A percentile compares a stretch with the other conserved stretches of the same genome.
Evolutionary conservation across 805 yeast species (phyloP).

Genomic region (Komagataella populi): DNA sequence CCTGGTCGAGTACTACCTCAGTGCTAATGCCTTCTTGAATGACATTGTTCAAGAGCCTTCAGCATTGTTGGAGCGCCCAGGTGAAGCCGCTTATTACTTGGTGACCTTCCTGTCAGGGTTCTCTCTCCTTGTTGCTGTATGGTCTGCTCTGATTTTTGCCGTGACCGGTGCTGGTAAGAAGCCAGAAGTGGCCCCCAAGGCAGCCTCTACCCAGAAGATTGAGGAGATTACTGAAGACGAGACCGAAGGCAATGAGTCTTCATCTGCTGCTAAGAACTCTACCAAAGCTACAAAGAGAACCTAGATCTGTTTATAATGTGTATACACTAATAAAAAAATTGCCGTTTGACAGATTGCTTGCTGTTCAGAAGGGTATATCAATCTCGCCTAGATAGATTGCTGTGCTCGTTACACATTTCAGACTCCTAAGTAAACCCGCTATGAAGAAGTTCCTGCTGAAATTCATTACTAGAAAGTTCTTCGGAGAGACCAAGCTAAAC

Average conservation of each 20-base stretch:
- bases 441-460: not conserved
- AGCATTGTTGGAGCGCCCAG: slow-evolving; percentile 31
- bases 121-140: slow-evolving; percentile 27
- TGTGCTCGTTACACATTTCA: not conserved
- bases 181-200: not conserved
- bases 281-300: not conserved
- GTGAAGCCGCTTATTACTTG: slow-evolving; percentile 34
- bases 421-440: not conserved
- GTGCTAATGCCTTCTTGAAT: slow-evolving; percentile 6
- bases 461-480: not conserved
- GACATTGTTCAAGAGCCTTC: slow-evolving; percentile 31
- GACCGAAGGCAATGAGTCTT: not conserved
- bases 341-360: not conserved
- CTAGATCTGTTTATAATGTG: not conserved
- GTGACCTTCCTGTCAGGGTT: slow-evolving; percentile 24
- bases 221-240: not conserved
- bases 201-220: not conserved
- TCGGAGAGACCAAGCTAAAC: not conserved
- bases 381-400: not conserved
- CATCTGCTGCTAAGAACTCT: not conserved
- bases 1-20: not conserved
- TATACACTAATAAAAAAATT: not conserved
- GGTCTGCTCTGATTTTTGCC: slow-evolving; percentile 22
- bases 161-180: slow-evolving; percentile 6
- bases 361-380: not conserved